Percentiles rank a stretch among this genome's conserved stretches.
Evolutionary conservation across 768 basidiomycete species (phyloP).

Genomic region (Hericium coralloides): DNA sequence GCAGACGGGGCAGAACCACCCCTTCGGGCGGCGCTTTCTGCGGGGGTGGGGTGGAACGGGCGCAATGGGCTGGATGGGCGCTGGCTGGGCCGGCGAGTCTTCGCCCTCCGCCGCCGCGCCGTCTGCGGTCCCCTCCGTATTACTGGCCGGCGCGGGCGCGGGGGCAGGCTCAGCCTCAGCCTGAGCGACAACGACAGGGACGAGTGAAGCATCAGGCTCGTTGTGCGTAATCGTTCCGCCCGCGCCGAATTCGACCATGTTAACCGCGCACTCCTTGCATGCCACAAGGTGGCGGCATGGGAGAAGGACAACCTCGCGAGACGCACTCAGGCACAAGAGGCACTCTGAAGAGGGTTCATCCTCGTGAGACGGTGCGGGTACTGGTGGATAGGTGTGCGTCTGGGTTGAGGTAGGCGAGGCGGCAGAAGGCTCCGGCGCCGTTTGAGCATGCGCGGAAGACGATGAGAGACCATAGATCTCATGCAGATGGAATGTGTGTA

Average conservation of each 20-base stretch:
- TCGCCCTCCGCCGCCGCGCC: not conserved
- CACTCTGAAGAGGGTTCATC: conserved; percentile 82
- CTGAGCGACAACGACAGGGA: conserved; percentile 22
- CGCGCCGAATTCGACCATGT: conserved; percentile 97
- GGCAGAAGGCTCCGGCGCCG: conserved; percentile 19
- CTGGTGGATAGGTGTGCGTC: conserved; percentile 40
- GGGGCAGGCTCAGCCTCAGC: conserved; percentile 20
- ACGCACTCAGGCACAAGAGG: conserved; percentile 80
- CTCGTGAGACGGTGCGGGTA: conserved; percentile 27
- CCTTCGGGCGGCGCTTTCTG: conserved; percentile 89
- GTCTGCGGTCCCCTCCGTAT: not conserved
- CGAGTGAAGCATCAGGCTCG: conserved; percentile 21
- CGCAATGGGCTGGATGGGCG: conserved; percentile 11
- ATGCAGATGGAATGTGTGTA: conserved; percentile 90
- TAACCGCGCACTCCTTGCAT: conserved; percentile 90
- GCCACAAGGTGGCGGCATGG: conserved; percentile 93
- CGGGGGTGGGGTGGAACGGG: conserved; percentile 34
- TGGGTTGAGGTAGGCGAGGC: conserved; percentile 32
- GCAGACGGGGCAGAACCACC: conserved; percentile 96
- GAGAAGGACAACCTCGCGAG: conserved; percentile 85
- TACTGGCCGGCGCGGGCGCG: conserved; percentile 18
- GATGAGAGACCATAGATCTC: conserved; percentile 90
- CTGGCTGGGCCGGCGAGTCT: conserved; percentile 5
- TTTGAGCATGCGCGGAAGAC: conserved; percentile 19
- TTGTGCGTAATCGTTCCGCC: conserved; percentile 75